phyloP scores from a whole-genome alignment of 768 basidiomycete species.

The Serendipita indica region DNA sequence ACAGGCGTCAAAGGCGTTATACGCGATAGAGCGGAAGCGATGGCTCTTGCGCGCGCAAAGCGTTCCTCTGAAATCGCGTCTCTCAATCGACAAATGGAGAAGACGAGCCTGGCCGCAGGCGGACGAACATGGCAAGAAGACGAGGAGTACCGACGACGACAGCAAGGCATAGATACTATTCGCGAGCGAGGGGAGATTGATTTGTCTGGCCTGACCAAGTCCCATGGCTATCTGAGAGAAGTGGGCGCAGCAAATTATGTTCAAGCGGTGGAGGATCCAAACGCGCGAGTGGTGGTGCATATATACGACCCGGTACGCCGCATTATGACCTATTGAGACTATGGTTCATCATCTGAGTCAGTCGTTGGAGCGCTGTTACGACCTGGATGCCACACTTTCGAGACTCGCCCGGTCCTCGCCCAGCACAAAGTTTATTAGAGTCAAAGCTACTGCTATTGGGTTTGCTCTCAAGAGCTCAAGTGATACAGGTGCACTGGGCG shows the following conservation, averaged over 20 bases:
- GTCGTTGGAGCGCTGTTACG: slow-evolving; percentile 63
- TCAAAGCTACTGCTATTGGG: slow-evolving; percentile 59
- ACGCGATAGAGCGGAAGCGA: slow-evolving; percentile 62
- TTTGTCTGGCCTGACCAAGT: slow-evolving; percentile 34
- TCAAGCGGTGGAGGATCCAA: slow-evolving; percentile 49
- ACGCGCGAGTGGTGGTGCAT: slow-evolving; percentile 69
- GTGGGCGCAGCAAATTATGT: slow-evolving; percentile 63
- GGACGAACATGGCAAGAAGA: slow-evolving; percentile 61
- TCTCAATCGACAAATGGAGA: slow-evolving; percentile 45
- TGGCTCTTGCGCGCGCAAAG: slow-evolving; percentile 29
- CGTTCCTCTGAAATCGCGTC: slow-evolving; percentile 38
- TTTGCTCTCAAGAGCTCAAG: slow-evolving; percentile 36
- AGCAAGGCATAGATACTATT: slow-evolving; percentile 27
- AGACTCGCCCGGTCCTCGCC: slow-evolving; percentile 55
- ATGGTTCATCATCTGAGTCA: slow-evolving; percentile 19
- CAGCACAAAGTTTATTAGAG: slow-evolving; percentile 67
- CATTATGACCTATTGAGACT: not conserved
- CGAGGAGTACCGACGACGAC: slow-evolving; percentile 33
- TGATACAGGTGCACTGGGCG: slow-evolving; percentile 16
- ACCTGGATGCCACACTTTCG: slow-evolving; percentile 51
- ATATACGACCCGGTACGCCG: slow-evolving; percentile 61
- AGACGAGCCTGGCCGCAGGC: slow-evolving; percentile 35
- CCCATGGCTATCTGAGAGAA: slow-evolving; percentile 69
- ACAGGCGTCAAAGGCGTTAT: slow-evolving; percentile 86
- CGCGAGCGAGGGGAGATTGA: slow-evolving; percentile 17